A percentile compares a stretch with the other conserved stretches of the same genome.
These are phyloP conservation scores for Skeletonema costatum DNA, from an alignment of 108 stramenopile species.

Conservation along the genomic window DNA sequence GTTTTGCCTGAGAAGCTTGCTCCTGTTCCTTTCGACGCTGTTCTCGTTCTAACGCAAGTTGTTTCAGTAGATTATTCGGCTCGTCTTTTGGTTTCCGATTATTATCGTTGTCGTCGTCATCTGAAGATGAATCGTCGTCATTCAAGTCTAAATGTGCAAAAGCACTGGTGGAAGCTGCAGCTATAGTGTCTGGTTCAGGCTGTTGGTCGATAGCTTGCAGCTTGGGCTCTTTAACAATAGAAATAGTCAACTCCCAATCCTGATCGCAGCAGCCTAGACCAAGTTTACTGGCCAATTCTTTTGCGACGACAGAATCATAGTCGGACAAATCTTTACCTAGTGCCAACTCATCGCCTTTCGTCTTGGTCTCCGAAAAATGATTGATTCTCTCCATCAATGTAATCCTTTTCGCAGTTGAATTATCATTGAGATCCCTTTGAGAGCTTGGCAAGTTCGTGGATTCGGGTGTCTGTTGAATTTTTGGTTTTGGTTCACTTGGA, in stretches of 20 bases:
- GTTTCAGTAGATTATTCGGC: conserved; percentile 43
- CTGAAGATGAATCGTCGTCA: conserved; percentile 39
- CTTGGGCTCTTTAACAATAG: conserved; percentile 25
- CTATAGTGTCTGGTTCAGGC: conserved; percentile 1
- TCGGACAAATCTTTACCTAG: conserved; percentile 47
- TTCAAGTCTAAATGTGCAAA: conserved; percentile 30
- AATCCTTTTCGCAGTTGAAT: conserved; percentile 30
- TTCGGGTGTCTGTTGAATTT: neutral
- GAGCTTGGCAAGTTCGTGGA: neutral
- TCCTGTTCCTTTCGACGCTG: conserved; percentile 32
- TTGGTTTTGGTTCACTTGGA: neutral
- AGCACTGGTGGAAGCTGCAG: neutral
- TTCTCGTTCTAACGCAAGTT: conserved; percentile 68
- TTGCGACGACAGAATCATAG: conserved; percentile 56
- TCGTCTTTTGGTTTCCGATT: conserved; percentile 11
- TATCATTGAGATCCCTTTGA: conserved; percentile 4
- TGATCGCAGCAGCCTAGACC: conserved; percentile 61
- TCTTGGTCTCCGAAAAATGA: conserved; percentile 47
- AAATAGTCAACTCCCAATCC: conserved; percentile 48
- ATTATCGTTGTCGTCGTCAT: conserved; percentile 23
- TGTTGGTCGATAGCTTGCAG: neutral
- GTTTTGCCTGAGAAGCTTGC: conserved; percentile 9
- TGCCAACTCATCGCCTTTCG: conserved; percentile 54
- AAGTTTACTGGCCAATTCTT: conserved; percentile 63
- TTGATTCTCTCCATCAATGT: conserved; percentile 56